These are phyloP conservation scores for Phaeosphaeriaceae sp. DNA, from an alignment of 2,329 filamentous ascomycete species.

Conservation along the genomic window DNA sequence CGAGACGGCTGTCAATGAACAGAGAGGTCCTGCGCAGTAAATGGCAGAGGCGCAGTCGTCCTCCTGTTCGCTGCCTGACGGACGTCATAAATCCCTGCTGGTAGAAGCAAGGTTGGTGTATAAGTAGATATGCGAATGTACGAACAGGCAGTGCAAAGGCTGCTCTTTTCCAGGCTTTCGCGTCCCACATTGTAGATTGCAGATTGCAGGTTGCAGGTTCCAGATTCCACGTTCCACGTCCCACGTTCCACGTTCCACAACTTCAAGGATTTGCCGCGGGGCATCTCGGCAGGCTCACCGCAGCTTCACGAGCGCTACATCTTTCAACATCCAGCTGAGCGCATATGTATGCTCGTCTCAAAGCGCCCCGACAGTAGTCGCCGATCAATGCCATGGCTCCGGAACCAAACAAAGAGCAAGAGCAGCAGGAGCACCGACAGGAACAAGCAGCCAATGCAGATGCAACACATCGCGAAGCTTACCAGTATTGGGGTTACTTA, in stretches of 20 bases:
- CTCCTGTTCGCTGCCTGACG: constrained; percentile 32
- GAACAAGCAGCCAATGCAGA: constrained; percentile 30
- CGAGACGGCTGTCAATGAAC: constrained; percentile 17
- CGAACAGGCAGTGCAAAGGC: constrained; percentile 5
- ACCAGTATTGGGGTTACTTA: constrained; percentile 59
- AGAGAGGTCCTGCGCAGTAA: constrained; percentile 21
- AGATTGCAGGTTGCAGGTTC: too few species aligned
- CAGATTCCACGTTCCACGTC: too few species aligned
- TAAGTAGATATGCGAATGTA: neutral
- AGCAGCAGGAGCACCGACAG: constrained; percentile 15
- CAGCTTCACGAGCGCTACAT: constrained; percentile 23
- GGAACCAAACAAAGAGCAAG: constrained; percentile 29
- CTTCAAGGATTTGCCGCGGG: constrained; percentile 12
- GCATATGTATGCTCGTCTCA: constrained; percentile 15
- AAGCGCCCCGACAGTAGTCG: constrained; percentile 8
- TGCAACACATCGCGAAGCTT: constrained; percentile 50
- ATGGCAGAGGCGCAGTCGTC: constrained; percentile 31
- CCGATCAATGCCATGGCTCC: constrained; percentile 34
- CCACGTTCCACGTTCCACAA: constrained; percentile 16
- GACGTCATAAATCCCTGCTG: constrained; percentile 17
- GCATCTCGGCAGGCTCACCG: constrained; percentile 26
- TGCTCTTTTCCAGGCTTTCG: constrained; percentile 4
- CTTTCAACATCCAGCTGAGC: constrained; percentile 20
- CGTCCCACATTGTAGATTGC: constrained; percentile 8
- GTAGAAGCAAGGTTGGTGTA: constrained; percentile 11